These are phyloP conservation scores for Aureobasidium sp. DNA, from an alignment of 2,329 filamentous ascomycete genomes.

Conservation along the genomic window DNA sequence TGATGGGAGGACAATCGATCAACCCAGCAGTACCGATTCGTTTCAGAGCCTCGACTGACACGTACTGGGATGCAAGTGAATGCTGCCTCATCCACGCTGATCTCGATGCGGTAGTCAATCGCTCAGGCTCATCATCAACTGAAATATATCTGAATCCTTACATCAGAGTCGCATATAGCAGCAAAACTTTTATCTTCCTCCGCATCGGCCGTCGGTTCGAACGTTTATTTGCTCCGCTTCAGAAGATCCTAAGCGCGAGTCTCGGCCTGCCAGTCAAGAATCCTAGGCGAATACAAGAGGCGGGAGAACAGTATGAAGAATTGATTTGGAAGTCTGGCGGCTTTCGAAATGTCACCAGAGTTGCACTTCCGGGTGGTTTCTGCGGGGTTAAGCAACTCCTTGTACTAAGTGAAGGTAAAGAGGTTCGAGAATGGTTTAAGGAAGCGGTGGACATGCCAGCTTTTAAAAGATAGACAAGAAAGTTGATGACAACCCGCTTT, in stretches of 20 bases:
- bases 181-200: constrained; percentile 52
- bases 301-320: constrained; percentile 50
- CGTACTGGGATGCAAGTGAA: constrained; percentile 42
- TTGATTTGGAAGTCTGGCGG: constrained; percentile 43
- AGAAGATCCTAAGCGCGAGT: constrained; percentile 48
- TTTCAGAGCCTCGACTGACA: constrained; percentile 37
- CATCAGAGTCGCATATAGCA: constrained; percentile 63
- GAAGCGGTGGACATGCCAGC: constrained; percentile 10
- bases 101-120: constrained; percentile 28
- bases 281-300: constrained; percentile 52
- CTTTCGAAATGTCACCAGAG: constrained; percentile 33
- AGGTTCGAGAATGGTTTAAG: constrained; percentile 8
- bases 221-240: constrained; percentile 39
- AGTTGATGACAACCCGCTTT: not conserved
- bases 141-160: constrained; percentile 70
- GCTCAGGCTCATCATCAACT: constrained; percentile 27
- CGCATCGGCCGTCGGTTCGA: constrained; percentile 58
- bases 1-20: not conserved
- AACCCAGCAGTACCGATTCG: constrained; percentile 31
- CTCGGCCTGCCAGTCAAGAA: constrained; percentile 54
- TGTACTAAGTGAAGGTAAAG: constrained; percentile 33
- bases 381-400: constrained; percentile 48
- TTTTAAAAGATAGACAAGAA: not conserved
- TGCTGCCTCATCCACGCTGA: constrained; percentile 45
- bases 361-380: constrained; percentile 47